phyloP scores from a whole-genome alignment of 495 filamentous ascomycete species.

The Chaetomium fimeti region DNA sequence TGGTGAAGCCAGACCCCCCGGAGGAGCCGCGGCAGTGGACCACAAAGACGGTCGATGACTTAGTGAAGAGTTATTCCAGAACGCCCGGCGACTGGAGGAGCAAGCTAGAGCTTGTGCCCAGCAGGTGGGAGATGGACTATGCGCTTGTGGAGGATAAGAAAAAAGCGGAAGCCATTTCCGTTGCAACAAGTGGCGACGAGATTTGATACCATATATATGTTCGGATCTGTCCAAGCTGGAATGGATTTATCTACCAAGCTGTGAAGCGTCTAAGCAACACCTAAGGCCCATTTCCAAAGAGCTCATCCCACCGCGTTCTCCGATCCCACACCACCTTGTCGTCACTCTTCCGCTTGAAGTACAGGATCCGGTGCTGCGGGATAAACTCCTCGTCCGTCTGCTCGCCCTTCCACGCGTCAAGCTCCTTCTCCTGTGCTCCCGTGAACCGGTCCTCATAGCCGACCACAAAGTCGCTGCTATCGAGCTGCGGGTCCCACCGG shows the following conservation, averaged over 20 bases:
- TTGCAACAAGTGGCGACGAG: not conserved
- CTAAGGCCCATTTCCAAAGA: constrained; percentile 44
- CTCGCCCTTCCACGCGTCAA: constrained; percentile 70
- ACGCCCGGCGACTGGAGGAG: constrained; percentile 35
- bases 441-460: constrained; percentile 75
- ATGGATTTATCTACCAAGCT: not conserved
- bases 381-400: constrained; percentile 83
- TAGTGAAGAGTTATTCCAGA: constrained; percentile 48
- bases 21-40: constrained; percentile 4
- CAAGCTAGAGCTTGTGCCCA: constrained; percentile 17
- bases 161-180: not conserved
- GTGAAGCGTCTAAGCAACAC: not conserved
- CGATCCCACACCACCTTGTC: constrained; percentile 61
- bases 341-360: constrained; percentile 62
- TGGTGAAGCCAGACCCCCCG: constrained; percentile 38
- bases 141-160: constrained; percentile 9
- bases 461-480: constrained; percentile 63
- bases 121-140: constrained; percentile 29
- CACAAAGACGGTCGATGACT: constrained; percentile 20
- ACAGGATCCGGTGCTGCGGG: constrained; percentile 74
- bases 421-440: constrained; percentile 60
- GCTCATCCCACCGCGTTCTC: constrained; percentile 42
- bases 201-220: constrained; percentile 10
- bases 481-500: constrained; percentile 65
- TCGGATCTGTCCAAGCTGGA: not conserved